Percentiles rank a stretch among this genome's conserved stretches.
Conservation (phyloP, 1,284 basidiomycete species). For the Fomes fomentarius region DNA sequence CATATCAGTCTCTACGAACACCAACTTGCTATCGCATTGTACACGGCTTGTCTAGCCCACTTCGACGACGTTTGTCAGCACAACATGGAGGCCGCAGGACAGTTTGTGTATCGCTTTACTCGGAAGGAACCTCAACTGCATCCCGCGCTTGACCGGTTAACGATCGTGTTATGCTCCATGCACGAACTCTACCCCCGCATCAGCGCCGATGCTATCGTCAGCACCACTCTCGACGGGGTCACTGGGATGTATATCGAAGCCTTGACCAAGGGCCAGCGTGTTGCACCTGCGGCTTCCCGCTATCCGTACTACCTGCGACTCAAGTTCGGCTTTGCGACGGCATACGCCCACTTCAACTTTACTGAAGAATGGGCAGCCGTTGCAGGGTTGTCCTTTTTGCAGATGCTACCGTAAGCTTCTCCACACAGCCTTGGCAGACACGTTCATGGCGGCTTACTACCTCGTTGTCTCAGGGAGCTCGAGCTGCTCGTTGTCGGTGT, state of each 20-base stretch:
- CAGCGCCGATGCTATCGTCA: background rate
- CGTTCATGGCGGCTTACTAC: too few relatives aligned
- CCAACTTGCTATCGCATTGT: background rate
- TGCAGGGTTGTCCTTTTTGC: background rate
- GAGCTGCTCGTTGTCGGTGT: slow-evolving; percentile 3
- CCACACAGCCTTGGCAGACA: too few relatives aligned
- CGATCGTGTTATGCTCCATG: background rate
- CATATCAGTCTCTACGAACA: background rate
- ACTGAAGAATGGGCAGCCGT: background rate
- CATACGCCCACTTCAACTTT: slow-evolving; percentile 5
- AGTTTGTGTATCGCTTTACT: background rate
- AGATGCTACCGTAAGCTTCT: background rate
- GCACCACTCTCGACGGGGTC: background rate
- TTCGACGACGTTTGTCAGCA: background rate
- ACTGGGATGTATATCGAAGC: slow-evolving; percentile 2
- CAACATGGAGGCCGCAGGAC: background rate
- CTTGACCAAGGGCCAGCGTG: background rate
- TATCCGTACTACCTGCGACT: background rate
- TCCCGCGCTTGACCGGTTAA: background rate
- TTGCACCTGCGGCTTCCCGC: background rate
- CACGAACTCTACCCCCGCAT: slow-evolving; percentile 1
- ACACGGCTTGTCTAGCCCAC: background rate
- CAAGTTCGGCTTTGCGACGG: background rate
- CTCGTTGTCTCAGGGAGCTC: slow-evolving; percentile 1
- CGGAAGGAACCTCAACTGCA: background rate